Conservation (phyloP, 176 grass and related monocot species). For the Aechmea fasciata region DNA sequence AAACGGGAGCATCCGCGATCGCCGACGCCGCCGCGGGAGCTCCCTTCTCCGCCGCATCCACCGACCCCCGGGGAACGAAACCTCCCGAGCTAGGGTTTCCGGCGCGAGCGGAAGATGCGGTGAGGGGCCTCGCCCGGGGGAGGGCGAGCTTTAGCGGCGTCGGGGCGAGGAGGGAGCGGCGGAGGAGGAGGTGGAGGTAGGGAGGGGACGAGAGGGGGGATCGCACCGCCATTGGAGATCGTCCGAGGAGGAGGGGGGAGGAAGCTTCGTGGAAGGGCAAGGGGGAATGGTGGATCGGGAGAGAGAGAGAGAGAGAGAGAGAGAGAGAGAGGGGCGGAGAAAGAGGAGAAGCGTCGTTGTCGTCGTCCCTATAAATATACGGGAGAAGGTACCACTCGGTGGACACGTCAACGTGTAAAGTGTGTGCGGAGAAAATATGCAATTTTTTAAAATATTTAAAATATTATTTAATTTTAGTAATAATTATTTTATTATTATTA, state of each 20-base stretch:
- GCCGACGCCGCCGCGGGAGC: constrained; percentile 13
- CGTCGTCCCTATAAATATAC: no score
- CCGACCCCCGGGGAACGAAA: constrained; percentile 18
- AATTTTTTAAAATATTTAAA: no score
- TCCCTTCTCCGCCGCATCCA: constrained; percentile 29
- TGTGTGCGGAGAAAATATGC: no score
- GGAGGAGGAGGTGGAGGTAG: constrained; percentile 25
- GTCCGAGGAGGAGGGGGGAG: background rate
- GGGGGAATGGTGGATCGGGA: constrained; percentile 4
- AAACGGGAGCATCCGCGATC: constrained; percentile 19
- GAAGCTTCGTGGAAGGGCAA: constrained; percentile 1
- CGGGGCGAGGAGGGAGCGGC: constrained; percentile 25
- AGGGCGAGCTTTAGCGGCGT: constrained; percentile 7
- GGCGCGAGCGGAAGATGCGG: constrained; percentile 13
- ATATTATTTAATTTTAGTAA: no score
- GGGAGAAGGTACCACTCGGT: no score
- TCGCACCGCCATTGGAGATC: constrained; percentile 40
- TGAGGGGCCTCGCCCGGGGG: constrained; percentile 9
- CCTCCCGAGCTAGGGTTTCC: constrained; percentile 24
- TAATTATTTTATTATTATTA: no score
- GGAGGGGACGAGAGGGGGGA: constrained; percentile 25
- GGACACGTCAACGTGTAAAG: no score
- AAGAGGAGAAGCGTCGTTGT: constrained; percentile 16
- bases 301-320: constrained; percentile 17
- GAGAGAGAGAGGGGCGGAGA: constrained; percentile 14